phyloP scores from a whole-genome alignment of 495 filamentous ascomycete species.

The Podospora didyma region DNA sequence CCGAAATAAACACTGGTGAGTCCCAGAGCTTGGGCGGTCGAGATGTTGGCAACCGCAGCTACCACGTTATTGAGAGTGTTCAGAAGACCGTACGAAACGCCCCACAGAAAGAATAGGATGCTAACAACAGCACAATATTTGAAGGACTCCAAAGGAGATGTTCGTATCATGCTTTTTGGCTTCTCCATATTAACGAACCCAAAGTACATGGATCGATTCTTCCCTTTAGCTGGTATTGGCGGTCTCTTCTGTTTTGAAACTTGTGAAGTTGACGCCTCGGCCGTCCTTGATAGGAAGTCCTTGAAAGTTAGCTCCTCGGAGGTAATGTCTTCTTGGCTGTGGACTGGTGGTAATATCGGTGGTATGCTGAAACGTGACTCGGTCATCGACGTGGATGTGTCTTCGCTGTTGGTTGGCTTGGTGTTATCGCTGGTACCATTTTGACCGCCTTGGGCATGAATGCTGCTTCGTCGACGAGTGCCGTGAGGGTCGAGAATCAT shows the following conservation, averaged over 20 bases:
- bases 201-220: constrained; percentile 48
- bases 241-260: neutral
- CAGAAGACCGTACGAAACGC: constrained; percentile 80
- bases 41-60: constrained; percentile 34
- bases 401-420: neutral
- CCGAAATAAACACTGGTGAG: constrained; percentile 38
- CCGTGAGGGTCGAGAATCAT: constrained; percentile 53
- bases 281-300: constrained; percentile 17
- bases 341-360: neutral
- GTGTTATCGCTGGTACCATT: constrained; percentile 1
- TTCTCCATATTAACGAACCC: constrained; percentile 81
- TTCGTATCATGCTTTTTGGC: constrained; percentile 71
- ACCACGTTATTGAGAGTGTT: constrained; percentile 58
- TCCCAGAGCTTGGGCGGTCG: constrained; percentile 31
- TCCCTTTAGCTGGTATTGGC: neutral
- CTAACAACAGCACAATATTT: constrained; percentile 60
- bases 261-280: neutral
- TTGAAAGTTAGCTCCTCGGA: constrained; percentile 23
- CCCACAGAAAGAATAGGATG: constrained; percentile 83
- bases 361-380: neutral
- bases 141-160: constrained; percentile 41
- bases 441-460: constrained; percentile 5
- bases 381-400: neutral
- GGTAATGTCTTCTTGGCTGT: neutral
- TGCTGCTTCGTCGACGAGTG: constrained; percentile 21